Evolutionary conservation across 495 filamentous ascomycete genomes (phyloP).

Genomic region (Hypoxylon perforatum): DNA sequence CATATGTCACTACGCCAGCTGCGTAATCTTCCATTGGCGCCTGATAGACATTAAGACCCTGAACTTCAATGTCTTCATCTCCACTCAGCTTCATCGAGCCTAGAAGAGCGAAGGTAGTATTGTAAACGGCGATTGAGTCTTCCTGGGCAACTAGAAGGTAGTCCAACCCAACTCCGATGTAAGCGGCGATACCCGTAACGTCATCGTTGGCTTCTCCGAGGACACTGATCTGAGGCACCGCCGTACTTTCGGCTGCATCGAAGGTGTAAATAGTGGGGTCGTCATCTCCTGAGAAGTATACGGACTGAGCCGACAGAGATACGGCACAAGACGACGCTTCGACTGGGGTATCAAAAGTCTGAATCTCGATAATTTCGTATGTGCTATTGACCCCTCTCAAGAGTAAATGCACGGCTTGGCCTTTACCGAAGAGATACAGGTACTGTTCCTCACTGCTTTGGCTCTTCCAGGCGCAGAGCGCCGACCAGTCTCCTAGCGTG

Average conservation of each 20-base stretch:
- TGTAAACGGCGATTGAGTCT: conserved; percentile 41
- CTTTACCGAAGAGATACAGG: conserved; percentile 49
- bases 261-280: conserved; percentile 40
- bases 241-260: conserved; percentile 34
- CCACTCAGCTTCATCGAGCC: conserved; percentile 37
- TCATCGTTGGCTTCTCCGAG: conserved; percentile 37
- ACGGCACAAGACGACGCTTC: conserved; percentile 44
- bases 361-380: conserved; percentile 42
- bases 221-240: conserved; percentile 37
- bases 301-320: conserved; percentile 35
- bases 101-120: conserved; percentile 30
- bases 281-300: conserved; percentile 44
- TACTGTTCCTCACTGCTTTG: conserved; percentile 45
- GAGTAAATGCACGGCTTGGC: conserved; percentile 34
- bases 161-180: conserved; percentile 34
- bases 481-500: conserved; percentile 48
- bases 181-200: conserved; percentile 42
- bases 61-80: conserved; percentile 39
- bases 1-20: conserved; percentile 37
- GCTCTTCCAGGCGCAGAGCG: conserved; percentile 47
- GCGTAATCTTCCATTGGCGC: conserved; percentile 33
- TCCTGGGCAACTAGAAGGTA: conserved; percentile 44
- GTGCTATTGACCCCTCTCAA: conserved; percentile 19
- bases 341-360: conserved; percentile 42
- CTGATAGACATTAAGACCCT: conserved; percentile 46